phyloP scores from a whole-genome alignment of 176 grass and related monocot species.

The Musa itinerans region DNA sequence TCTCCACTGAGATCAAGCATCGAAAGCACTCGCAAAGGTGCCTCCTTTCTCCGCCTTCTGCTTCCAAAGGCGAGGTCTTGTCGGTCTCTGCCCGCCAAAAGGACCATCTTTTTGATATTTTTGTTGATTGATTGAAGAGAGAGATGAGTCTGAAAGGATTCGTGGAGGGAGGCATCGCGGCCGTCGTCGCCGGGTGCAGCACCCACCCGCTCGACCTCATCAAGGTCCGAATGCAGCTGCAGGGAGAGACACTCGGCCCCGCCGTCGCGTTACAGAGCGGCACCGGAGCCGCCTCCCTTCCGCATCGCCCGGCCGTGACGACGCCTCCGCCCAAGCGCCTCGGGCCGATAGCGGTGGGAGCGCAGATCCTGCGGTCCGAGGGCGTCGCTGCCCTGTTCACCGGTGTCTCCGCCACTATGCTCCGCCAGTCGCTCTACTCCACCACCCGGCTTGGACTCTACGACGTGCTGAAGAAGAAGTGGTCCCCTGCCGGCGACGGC shows the following conservation, averaged over 20 bases:
- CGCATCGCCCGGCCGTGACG: background rate
- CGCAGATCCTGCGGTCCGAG: slow-evolving; percentile 11
- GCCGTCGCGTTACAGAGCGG: background rate
- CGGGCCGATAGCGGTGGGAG: background rate
- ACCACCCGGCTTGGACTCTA: slow-evolving; percentile 16
- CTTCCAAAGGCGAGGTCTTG: background rate
- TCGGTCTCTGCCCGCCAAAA: too few relatives aligned
- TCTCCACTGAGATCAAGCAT: background rate
- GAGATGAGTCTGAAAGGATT: background rate
- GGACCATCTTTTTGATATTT: too few relatives aligned
- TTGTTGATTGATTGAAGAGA: too few relatives aligned
- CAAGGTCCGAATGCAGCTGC: slow-evolving; percentile 17
- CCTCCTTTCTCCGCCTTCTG: background rate
- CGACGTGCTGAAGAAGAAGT: slow-evolving; percentile 14
- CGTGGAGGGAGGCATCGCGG: slow-evolving; percentile 11
- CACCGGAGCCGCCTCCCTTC: background rate
- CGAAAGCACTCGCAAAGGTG: background rate
- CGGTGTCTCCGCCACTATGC: slow-evolving; percentile 15
- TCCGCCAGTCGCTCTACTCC: slow-evolving; percentile 15
- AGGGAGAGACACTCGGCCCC: background rate
- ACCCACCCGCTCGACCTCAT: slow-evolving; percentile 17
- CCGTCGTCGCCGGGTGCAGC: slow-evolving; percentile 2
- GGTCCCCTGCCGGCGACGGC: slow-evolving; percentile 7
- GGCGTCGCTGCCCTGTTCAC: slow-evolving; percentile 5
- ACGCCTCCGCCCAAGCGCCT: background rate